phyloP scores from a whole-genome alignment of 73 alveolate genomes.

The Tetrahymena thermophila region DNA sequence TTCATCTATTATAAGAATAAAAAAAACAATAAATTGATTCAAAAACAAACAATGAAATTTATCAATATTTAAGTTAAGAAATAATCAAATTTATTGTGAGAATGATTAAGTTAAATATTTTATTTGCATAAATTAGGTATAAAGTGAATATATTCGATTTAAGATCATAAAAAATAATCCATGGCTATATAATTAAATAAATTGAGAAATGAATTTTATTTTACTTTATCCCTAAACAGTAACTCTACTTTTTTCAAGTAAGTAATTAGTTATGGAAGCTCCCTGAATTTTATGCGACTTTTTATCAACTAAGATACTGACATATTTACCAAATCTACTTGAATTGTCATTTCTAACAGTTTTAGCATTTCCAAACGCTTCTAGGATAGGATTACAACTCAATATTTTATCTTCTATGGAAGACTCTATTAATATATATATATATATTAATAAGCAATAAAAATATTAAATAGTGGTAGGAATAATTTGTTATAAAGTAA shows the following conservation, averaged over 20 bases:
- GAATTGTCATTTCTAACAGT: conserved; percentile 89
- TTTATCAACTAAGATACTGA: conserved; percentile 61
- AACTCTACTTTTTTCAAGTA: conserved; percentile 34
- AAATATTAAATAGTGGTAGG: background rate
- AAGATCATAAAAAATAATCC: background rate
- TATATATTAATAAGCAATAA: background rate
- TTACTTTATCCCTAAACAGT: conserved; percentile 11
- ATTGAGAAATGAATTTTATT: background rate
- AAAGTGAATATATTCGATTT: no score
- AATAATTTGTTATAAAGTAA: background rate
- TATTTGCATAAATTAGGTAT: background rate
- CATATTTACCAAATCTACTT: conserved; percentile 97
- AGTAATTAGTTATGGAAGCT: conserved; percentile 25
- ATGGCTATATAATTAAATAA: no score
- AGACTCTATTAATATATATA: background rate
- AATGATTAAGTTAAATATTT: no score
- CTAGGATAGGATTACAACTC: conserved; percentile 97
- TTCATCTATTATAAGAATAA: background rate
- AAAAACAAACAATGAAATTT: background rate
- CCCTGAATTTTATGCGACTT: conserved; percentile 14
- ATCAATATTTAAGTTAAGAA: no score
- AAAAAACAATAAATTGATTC: background rate
- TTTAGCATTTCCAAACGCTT: conserved; percentile 99
- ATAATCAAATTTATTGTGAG: background rate
- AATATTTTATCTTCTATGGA: conserved; percentile 87